These are phyloP conservation scores for Trebouxia sp. DNA, from an alignment of 139 green algal species.

Conservation along the genomic window DNA sequence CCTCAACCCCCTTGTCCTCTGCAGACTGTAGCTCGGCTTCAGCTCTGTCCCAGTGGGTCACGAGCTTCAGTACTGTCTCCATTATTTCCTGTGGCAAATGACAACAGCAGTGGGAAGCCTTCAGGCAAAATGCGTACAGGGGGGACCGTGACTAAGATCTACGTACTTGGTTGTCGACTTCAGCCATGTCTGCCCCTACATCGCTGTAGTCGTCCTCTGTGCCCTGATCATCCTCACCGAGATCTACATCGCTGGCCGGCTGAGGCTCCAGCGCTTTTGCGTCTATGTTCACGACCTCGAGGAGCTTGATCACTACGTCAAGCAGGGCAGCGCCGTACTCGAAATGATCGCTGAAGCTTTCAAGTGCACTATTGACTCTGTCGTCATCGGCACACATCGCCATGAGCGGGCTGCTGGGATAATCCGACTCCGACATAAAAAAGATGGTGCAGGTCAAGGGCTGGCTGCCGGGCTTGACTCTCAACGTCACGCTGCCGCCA, in stretches of 20 bases:
- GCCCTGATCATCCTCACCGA: not conserved
- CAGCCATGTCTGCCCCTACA: not conserved
- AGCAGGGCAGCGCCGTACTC: not conserved
- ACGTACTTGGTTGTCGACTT: not conserved
- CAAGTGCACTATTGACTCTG: not conserved
- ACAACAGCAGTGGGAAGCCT: not conserved
- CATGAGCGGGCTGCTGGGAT: slow-evolving; percentile 12
- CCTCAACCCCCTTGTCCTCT: not conserved
- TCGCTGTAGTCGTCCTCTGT: not conserved
- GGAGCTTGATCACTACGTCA: slow-evolving; percentile 1
- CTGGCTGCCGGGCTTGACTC: not conserved
- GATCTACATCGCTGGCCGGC: not conserved
- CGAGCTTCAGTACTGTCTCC: not conserved
- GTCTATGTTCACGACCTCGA: not conserved
- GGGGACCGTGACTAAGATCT: not conserved
- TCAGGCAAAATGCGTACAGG: not conserved
- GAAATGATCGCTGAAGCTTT: slow-evolving; percentile 19
- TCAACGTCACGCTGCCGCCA: not conserved
- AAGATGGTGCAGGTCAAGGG: not conserved
- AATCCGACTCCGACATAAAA: slow-evolving; percentile 7
- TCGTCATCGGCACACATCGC: slow-evolving; percentile 11
- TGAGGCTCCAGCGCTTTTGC: not conserved
- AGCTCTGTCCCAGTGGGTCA: not conserved
- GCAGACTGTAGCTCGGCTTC: not conserved
- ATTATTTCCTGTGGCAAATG: not conserved